Base-by-base conservation (phyloP, 148 eudicot genomes). In the Fallopia convolvulus region DNA sequence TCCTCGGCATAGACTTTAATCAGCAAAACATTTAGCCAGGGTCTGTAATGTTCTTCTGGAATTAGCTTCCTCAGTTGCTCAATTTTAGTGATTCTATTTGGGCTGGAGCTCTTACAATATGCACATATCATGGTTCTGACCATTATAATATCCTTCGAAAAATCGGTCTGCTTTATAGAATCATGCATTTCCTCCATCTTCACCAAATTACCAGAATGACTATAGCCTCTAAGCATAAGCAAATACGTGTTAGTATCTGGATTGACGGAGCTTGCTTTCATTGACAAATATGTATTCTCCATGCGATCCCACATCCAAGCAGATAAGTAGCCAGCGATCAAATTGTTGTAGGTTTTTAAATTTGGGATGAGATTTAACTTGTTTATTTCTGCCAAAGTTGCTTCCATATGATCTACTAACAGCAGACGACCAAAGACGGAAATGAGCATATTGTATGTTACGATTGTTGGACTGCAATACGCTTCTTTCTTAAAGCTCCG, bases 271-370 rank as follows among this genome's bases (percentile, higher is more conserved):
- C 82, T 78, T 13, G 86, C 85, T 60, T 86, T 84, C 91, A 95
- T 89, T 21, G 48, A 56, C 42, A 8, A 70, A 75, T 79, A 95
- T 0, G 92, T 85, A 72, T 81, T 82, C 81, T 91, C 99, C 99
- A 95, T 90, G 26, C 80, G 76, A 76, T 95, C 97, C 99, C 99
- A 95, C 94, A 86, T 92, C 97, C 97, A 95, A 74, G 97, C 93
- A 6, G 90, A 91, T 32, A 95, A 32, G 78, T 95, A 95, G 41
- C 99, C 97, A 70, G 85, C 85, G 76, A 95, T 87, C 80, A 95
- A 79, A 82, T 75, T 79, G 72, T 89, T 88, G 82, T 87, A 95
- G 20, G 99, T 95, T 55, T 76, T 77, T 50, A 86, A 48, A 80
- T 66, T 88, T 42, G 97, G 97, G 55, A 78, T 71, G 65, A 95